A percentile compares a stretch with the other conserved stretches of the same genome.
Evolutionary conservation across 306 rosid species (phyloP).

Genomic region (Macrotyloma uniflorum): DNA sequence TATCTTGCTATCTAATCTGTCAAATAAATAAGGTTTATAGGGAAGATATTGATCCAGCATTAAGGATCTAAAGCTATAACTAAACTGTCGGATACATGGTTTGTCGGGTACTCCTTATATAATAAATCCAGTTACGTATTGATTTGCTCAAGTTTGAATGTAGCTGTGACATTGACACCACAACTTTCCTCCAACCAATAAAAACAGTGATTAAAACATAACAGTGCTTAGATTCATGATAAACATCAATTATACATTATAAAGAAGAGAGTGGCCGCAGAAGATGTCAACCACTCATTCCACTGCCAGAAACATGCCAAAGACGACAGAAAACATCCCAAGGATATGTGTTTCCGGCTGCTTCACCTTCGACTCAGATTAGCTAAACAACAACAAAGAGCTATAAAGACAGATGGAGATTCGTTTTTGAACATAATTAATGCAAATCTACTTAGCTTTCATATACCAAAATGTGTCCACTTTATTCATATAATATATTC

Average conservation of each 20-base stretch:
- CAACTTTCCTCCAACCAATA: conserved; percentile 41
- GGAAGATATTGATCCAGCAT: conserved; percentile 12
- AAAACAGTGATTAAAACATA: conserved; percentile 37
- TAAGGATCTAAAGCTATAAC: conserved; percentile 28
- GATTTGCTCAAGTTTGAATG: conserved; percentile 24
- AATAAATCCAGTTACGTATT: background rate
- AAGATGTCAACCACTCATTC: conserved; percentile 17
- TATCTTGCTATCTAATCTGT: background rate
- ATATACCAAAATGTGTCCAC: too few species aligned
- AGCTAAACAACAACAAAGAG: background rate
- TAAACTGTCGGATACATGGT: conserved; percentile 33
- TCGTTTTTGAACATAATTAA: background rate
- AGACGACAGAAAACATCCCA: conserved; percentile 41
- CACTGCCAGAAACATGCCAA: conserved; percentile 33
- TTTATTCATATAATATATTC: too few species aligned
- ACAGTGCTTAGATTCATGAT: conserved; percentile 35
- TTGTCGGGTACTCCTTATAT: conserved; percentile 25
- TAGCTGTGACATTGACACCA: conserved; percentile 40
- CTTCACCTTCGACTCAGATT: conserved; percentile 19
- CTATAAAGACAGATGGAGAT: background rate
- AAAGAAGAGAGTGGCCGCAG: background rate
- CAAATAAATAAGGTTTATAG: background rate
- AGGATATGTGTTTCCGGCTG: conserved; percentile 39
- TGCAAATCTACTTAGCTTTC: background rate
- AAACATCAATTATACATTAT: conserved; percentile 21